Base-by-base conservation (phyloP, 306 rosid genomes). In the Canavalia ensiformis region DNA sequence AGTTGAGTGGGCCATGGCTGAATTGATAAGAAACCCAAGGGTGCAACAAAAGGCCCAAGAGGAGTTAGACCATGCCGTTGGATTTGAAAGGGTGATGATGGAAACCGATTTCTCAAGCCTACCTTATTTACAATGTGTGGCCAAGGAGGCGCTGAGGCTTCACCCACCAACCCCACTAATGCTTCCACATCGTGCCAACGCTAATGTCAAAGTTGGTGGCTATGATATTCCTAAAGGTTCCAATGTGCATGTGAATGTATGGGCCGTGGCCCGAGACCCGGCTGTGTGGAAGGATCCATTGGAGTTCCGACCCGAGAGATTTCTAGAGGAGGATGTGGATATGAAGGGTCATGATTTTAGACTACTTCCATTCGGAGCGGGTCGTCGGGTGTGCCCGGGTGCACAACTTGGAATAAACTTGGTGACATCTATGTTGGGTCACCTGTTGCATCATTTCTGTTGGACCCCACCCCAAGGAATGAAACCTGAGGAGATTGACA, bases 161-260 rank as follows among this genome's bases (percentile, higher is more conserved):
- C 99, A 95, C 87, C 99, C 99, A 5, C 97, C 99, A 57, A 93
- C 99, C 11, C 97, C 99, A 7, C 63, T 95, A 63, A 91, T 95
- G 99, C 93, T 95, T 45, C 99, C 99, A 2, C 99, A 95, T 82
- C 85, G 86, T 4, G 89, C 99, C 69, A 93, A 89, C 49, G 84
- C 90, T 60, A 7, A 84, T 72, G 97, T 95, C 57, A 93, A 91
- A 76, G 68, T 95, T 9, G 97, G 98, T 0, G 97, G 99, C 51
- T 95, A 93, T 25, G 94, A 93, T 83, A 84, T 95, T 57, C 98
- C 97, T 1, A 90, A 90, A 79, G 97, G 94, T 10, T 86, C 99
- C 41, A 93, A 86, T 46, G 98, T 95, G 2, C 99, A 91, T 6
- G 97, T 91, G 0, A 95, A 93, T 1, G 97, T 95, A 1, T 95